Evolutionary conservation across 1,284 basidiomycete genomes (phyloP), one percentile per base, ranked within the genome.

Genomic region (Ganoderma meredithae): DNA sequence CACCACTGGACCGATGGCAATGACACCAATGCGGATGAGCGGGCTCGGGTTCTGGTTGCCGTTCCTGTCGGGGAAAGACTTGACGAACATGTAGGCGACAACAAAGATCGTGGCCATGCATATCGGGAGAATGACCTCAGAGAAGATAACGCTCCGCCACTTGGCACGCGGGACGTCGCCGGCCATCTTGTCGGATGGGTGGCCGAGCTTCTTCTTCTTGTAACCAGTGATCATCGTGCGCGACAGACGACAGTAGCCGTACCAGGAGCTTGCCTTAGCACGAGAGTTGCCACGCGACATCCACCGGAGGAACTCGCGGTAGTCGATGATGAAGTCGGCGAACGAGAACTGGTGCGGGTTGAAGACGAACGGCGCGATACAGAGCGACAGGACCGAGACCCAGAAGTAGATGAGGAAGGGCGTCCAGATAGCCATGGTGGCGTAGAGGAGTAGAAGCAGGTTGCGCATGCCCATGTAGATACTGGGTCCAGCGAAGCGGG

Each of bases 291-390:
- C 96, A 71, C 96, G 90, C 25, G 95, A 97, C 95, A 98, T 98
- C 96, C 96, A 98, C 66, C 96, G 90, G 64, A 98, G 82, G 85
- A 97, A 98, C 79, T 98, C 96, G 73, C 96, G 92, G 81, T 98
- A 98, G 81, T 98, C 97, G 79, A 98, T 96, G 81, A 98, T 93
- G 82, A 98, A 98, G 81, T 98, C 96, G 74, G 94, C 82, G 79
- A 92, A 95, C 27, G 95, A 95, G 88, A 98, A 98, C 80, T 98
- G 97, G 82, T 98, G 97, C 13, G 97, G 97, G 82, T 98, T 98
- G 88, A 98, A 98, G 70, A 98, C 76, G 89, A 98, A 98, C 1
- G 97, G 96, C 40, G 97, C 95, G 72, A 98, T 87, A 81, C 95
- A 97, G 19, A 98, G 88, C 55, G 96, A 95, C 66, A 96, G 81